Conservation (phyloP, 139 green algal genomes). For the Picochlorum sp. region DNA sequence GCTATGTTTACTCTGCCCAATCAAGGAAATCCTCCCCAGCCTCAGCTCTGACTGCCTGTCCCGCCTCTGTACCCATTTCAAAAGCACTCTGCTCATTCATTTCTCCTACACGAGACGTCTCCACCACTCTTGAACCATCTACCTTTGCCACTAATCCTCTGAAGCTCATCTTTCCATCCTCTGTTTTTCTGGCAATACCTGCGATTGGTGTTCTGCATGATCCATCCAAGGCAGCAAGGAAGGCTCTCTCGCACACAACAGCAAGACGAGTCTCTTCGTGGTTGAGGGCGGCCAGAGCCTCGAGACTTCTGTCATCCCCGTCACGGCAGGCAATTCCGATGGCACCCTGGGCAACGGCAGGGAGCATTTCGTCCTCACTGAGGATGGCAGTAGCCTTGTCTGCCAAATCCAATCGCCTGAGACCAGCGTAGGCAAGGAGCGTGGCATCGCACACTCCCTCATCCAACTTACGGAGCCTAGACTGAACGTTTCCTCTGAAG, state of each 20-base stretch:
- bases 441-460: slow-evolving; percentile 86
- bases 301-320: slow-evolving; percentile 55
- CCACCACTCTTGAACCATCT: slow-evolving; percentile 77
- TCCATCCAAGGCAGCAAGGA: slow-evolving; percentile 92
- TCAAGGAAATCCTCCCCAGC: slow-evolving; percentile 70
- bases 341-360: slow-evolving; percentile 64
- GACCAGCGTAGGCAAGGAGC: slow-evolving; percentile 87
- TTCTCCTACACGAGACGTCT: slow-evolving; percentile 39
- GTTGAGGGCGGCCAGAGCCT: slow-evolving; percentile 83
- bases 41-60: slow-evolving; percentile 71
- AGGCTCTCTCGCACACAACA: slow-evolving; percentile 87
- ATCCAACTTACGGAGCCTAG: slow-evolving; percentile 88
- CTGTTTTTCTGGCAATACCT: slow-evolving; percentile 40
- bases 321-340: slow-evolving; percentile 96
- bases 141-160: slow-evolving; percentile 79
- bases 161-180: slow-evolving; percentile 72
- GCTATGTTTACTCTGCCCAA: slow-evolving; percentile 34
- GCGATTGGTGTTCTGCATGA: slow-evolving; percentile 98
- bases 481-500: slow-evolving; percentile 98
- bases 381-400: slow-evolving; percentile 89
- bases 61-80: slow-evolving; percentile 56
- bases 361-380: slow-evolving; percentile 44
- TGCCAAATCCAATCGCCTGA: slow-evolving; percentile 91
- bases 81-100: slow-evolving; percentile 51
- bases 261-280: slow-evolving; percentile 95